Base-by-base conservation (phyloP, 768 basidiomycete genomes). In the Boletus barrowsii region DNA sequence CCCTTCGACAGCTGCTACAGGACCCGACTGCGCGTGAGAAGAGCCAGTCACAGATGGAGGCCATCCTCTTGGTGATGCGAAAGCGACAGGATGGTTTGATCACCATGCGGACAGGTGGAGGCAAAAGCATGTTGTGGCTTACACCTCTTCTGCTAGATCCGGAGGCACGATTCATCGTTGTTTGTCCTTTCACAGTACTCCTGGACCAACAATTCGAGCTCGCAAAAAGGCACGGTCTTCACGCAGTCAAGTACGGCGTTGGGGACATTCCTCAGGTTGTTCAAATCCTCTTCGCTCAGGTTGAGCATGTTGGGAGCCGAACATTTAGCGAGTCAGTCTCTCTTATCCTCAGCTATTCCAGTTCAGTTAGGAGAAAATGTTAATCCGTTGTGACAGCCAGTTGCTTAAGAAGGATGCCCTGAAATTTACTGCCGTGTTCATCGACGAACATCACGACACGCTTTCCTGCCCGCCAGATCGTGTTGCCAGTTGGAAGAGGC, bases 41-140 rank as follows among this genome's bases (percentile, higher is more conserved):
- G 53, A 30, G 41, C 41, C 13, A 7, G 10, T 49, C 40, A 3
- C 47, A 54, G 41, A 49, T 54, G 47, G 53, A 49, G 14, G 53
- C 41, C 24, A 13, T 54, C 1, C 53, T 54, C 4, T 17, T 49
- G 26, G 3, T 49, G 0, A 49, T 54, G 53, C 18, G 18, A 20
- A 49, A 42, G n/a, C n/a, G 8, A 8, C 47, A 49, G 15, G 53
- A 54, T 42, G 53, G 33, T 29, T 49, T 54, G 26, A 42, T 54
- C 42, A 49, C 53, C 40, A 54, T 54, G 53, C 22, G 47, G 18
- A 54, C 53, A 14, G 53, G 53, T 0, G 41, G 53, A 13, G 53
- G 53, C 2, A 54, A 54, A 30, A 54, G 53, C 33, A 42, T 54
- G 46, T 10, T 49, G 22, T 54, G 53, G 53, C 24, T 54, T 3